Evolutionary conservation across 2,329 filamentous ascomycete genomes (phyloP), one percentile per base, ranked within the genome.

Genomic region (Cadophora gregata): DNA sequence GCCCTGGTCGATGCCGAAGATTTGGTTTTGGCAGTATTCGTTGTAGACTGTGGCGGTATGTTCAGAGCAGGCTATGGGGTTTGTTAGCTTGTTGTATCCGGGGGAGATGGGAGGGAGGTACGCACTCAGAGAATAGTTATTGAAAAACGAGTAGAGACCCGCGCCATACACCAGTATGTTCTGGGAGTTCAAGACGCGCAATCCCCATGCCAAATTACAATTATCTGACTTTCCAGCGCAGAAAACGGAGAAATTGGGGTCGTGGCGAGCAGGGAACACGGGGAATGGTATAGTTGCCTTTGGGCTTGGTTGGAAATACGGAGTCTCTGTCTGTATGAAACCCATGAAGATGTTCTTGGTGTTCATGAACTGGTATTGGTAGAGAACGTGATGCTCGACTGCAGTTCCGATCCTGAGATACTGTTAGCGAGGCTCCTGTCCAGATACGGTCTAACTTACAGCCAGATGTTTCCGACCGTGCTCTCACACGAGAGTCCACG

Each of bases 381-480:
- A 87, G 38, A 87, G 75, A 5, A 80, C 78, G 60, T 79, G 78
- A 74, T 87, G 85, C 74, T 87, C 85, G 29, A 81, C 82, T 0
- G 80, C 80, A 3, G 82, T 84, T 31, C 83, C 84, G 58, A 83
- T 77, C 60, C 92, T 93, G 77, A 90, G 93, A 85, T 90, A 90
- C 88, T 77, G 93, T 90, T 78, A 93, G 90, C 76, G 4, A 27
- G 25, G 14, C 24, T 29, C 0, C 85, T 77, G 90, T 86, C 74
- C 89, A 88, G 12, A 7, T 16, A 24, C 16, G 8, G 78, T 70
- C 12, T 86, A 84, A 77, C 71, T 47, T 63, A 74, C 42, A 88
- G 77, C 86, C 85, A 88, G 21, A 75, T 62, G 25, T 81, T 84
- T 2, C 82, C 82, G 7, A 78, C 77, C 19, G 79, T 80, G 59